Conservation (phyloP, 2,329 filamentous ascomycete genomes). For the Colletotrichum sp. region DNA sequence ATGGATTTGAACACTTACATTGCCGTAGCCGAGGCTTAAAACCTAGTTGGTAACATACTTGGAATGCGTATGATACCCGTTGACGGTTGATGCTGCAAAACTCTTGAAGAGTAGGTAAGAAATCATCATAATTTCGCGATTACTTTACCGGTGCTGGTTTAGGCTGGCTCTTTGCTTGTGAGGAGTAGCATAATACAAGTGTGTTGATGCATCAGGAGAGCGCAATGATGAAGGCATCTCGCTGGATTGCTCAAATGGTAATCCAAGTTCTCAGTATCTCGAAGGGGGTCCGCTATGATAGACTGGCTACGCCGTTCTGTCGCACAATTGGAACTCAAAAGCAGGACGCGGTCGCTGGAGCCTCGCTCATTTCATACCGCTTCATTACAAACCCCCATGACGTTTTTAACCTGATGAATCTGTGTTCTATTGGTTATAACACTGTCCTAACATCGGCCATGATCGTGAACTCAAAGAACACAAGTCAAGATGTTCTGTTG, state of each 20-base stretch:
- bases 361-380: background rate
- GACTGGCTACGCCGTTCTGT: background rate
- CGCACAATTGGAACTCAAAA: background rate
- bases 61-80: too few relatives aligned
- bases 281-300: too few relatives aligned
- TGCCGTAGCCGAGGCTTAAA: background rate
- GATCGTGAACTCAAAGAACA: too few relatives aligned
- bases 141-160: too few relatives aligned
- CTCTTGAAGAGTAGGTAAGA: too few relatives aligned
- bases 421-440: too few relatives aligned
- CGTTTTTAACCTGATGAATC: too few relatives aligned
- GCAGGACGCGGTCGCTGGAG: background rate
- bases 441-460: too few relatives aligned
- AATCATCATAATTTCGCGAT: too few relatives aligned
- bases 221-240: background rate
- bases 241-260: background rate
- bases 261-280: background rate
- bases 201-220: background rate
- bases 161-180: too few relatives aligned
- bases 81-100: too few relatives aligned
- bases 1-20: background rate
- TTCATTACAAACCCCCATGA: background rate
- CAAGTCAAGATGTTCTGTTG: too few relatives aligned
- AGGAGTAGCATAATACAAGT: background rate
- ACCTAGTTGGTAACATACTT: background rate